Evolutionary conservation across 805 yeast species (phyloP), one percentile per base, ranked within the genome.

Genomic region (Metahyphopichia silvanorum): DNA sequence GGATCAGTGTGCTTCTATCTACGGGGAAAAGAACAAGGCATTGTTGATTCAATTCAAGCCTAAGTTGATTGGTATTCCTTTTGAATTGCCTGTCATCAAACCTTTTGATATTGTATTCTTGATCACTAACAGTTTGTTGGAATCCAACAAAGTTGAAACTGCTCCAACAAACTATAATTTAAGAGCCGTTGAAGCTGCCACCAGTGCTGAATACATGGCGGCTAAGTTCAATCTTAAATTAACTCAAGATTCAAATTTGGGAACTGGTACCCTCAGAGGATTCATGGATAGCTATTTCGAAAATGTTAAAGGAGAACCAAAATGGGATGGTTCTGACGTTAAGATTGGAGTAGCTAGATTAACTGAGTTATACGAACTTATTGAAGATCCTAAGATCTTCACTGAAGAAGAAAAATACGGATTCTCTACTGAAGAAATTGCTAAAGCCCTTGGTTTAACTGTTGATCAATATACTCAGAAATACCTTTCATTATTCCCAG

Each of bases 1-100:
- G 83, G 88, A 82, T 51, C 88, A 82, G 57, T 71, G 82, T 30
- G 88, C 87, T 3, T 75, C 83, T 0, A 69, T 82, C 16, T 79
- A 72, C 42, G 87, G 88, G 14, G 76, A 71, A 46, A 59, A 55
- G 25, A 68, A 66, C 37, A 75, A 81, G 41, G 82, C 81, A 2
- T 55, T 81, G 34, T 68, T 71, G 42, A 76, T 82, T 13, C 74
- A 73, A 42, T 82, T 81, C 58, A 66, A 69, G 39, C 88, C 89
- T 2, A 52, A 63, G 39, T 61, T 82, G 29, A 58, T 51, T 21
- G 86, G 78, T 2, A 59, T 68, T 20, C 74, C 84, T 10, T 66
- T 77, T 49, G 54, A 61, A 25, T 71, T 81, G 47, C 84, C 84
- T 9, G 41, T 52, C 5, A 56, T 69, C 8, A 44, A 63, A 16